Evolutionary conservation across 2,329 filamentous ascomycete genomes (phyloP).

Genomic region (Fusarium stilboides): DNA sequence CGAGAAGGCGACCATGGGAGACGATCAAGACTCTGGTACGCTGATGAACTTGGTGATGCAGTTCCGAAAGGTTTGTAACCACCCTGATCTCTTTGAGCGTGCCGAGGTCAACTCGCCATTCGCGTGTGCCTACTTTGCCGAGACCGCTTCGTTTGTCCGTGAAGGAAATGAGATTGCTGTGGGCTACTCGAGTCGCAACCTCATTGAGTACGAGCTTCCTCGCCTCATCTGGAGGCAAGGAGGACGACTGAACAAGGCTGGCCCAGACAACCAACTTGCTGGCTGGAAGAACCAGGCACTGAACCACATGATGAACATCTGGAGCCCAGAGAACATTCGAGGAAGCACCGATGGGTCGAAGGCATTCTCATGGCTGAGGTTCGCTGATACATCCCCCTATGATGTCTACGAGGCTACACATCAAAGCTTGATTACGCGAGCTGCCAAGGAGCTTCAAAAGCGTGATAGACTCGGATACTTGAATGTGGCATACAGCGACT

Average conservation of each 20-base stretch:
- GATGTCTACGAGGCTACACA: slow-evolving; percentile 81
- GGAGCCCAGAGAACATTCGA: slow-evolving; percentile 83
- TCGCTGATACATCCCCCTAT: slow-evolving; percentile 81
- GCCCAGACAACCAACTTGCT: slow-evolving; percentile 79
- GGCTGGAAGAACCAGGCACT: slow-evolving; percentile 87
- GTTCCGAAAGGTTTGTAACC: slow-evolving; percentile 99
- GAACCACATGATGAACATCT: slow-evolving; percentile 89
- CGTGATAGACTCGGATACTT: slow-evolving; percentile 75
- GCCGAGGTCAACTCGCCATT: slow-evolving; percentile 92
- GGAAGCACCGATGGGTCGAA: slow-evolving; percentile 72
- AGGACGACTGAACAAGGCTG: slow-evolving; percentile 81
- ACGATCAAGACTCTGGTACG: slow-evolving; percentile 94
- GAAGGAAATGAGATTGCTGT: slow-evolving; percentile 86
- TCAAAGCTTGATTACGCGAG: slow-evolving; percentile 80
- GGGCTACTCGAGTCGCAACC: slow-evolving; percentile 87
- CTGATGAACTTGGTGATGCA: slow-evolving; percentile 99
- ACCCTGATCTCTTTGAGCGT: slow-evolving; percentile 96
- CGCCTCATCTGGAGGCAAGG: slow-evolving; percentile 85
- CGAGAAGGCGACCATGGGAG: slow-evolving; percentile 94
- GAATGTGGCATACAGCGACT: slow-evolving; percentile 79
- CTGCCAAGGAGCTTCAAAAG: slow-evolving; percentile 71
- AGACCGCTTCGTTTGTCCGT: slow-evolving; percentile 94
- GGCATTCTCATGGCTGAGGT: slow-evolving; percentile 91
- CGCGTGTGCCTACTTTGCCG: slow-evolving; percentile 88
- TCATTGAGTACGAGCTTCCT: slow-evolving; percentile 88